Evolutionary conservation across 345 rosid species (phyloP), one percentile per base, ranked within the genome.

Genomic region (Linum usitatissimum): DNA sequence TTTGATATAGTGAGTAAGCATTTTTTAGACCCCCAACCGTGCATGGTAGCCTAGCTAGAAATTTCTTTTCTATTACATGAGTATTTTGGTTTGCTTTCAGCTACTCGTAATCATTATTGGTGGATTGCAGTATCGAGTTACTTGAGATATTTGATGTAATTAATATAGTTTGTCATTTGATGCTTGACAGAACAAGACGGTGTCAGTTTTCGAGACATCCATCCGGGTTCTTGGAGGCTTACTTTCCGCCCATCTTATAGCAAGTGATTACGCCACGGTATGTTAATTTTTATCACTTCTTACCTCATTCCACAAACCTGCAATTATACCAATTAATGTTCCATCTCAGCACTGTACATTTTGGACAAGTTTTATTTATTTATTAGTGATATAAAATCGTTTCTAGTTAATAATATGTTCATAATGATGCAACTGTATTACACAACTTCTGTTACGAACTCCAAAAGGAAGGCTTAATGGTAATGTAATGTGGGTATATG

Each of bases 221-320:
- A 93, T 93, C 66, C 78, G 99, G 63, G 86, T 93, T 70, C 87
- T 93, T 65, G 99, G 99, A 63, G 99, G 99, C 67, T 77, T 93
- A 74, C 84, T 93, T n/a, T 93, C 99, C 31, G 99, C 99, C 64
- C 99, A 93, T 80, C 86, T 90, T 66, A 84, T 90, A 72, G 97
- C 99, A 66, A 93, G 94, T 82, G 99, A 93, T 74, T 81, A 84
- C 73, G 88, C 99, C 54, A 90, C 92, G 91, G 99, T 93, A 80
- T 55, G 6, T 63, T 38, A 28, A 28, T 36, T 0, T 23, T 30
- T 48, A 9, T 36, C 51, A 4, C 51, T 45, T 45, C 17, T 45
- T 45, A 13, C 10, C 17, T 34, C 38, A 34, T 7, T 34, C 38
- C 38, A 34, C 17, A 45, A 45, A 45, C 51, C 51, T 45, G 17